These are phyloP conservation scores for Eucalyptus regnans DNA, from an alignment of 345 rosid species.

Conservation along the genomic window DNA sequence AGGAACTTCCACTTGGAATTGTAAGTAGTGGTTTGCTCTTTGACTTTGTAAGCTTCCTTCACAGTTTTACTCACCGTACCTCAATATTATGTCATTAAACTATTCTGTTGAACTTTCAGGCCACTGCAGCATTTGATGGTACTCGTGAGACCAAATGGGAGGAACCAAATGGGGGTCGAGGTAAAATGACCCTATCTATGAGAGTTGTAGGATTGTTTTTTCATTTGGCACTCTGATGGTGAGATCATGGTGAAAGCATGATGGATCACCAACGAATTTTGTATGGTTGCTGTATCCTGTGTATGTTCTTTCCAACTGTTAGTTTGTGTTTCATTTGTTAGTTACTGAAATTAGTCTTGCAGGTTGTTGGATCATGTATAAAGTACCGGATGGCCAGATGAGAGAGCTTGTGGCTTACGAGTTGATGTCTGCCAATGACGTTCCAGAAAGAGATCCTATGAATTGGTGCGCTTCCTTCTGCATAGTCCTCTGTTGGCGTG, in stretches of 20 bases:
- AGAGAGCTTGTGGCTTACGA: slow-evolving; percentile 63
- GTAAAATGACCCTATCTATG: slow-evolving; percentile 7
- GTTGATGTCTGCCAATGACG: slow-evolving; percentile 86
- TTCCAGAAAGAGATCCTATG: slow-evolving; percentile 85
- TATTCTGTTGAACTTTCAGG: slow-evolving; percentile 28
- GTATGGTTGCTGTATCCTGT: not conserved
- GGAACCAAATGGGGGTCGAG: slow-evolving; percentile 90
- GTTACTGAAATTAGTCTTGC: not conserved
- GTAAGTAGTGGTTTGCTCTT: slow-evolving; percentile 30
- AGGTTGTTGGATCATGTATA: slow-evolving; percentile 79
- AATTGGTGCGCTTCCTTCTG: slow-evolving; percentile 48
- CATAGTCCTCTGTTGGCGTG: not conserved
- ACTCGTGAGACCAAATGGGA: slow-evolving; percentile 79
- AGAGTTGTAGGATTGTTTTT: not conserved
- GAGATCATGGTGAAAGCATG: not conserved
- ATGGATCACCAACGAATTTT: not conserved
- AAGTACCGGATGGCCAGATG: slow-evolving; percentile 26
- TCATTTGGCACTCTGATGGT: not conserved
- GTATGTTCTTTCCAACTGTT: not conserved
- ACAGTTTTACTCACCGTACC: not conserved
- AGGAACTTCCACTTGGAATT: slow-evolving; percentile 83
- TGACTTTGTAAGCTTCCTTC: not conserved
- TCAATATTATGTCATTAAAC: not conserved
- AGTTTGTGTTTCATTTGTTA: not conserved
- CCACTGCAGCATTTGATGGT: slow-evolving; percentile 90